These are phyloP conservation scores for Ceratobasidium sp. DNA, from an alignment of 1,284 basidiomycete species.

Conservation along the genomic window DNA sequence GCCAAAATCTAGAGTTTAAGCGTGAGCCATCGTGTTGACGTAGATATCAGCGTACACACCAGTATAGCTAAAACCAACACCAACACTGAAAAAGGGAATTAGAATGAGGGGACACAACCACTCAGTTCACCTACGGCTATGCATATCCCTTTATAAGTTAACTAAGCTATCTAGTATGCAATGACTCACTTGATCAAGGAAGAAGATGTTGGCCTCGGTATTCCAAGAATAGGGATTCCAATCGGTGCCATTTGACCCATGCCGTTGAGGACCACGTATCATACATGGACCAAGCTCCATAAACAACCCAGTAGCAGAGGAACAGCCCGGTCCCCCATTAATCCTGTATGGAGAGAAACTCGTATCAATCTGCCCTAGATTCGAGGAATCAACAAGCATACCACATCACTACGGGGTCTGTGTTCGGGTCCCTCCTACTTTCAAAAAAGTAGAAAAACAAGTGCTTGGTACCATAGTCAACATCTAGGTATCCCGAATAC, in stretches of 20 bases:
- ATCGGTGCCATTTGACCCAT: conserved; percentile 59
- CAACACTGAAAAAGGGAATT: conserved; percentile 9
- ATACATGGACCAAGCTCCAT: conserved; percentile 71
- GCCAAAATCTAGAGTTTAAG: conserved; percentile 68
- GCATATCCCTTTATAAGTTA: background rate
- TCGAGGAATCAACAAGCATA: background rate
- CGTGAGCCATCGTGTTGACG: background rate
- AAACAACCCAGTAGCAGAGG: conserved; percentile 73
- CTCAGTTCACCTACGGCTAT: conserved; percentile 15
- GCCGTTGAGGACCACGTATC: conserved; percentile 49
- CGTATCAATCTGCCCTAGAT: background rate
- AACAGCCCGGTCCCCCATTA: conserved; percentile 72
- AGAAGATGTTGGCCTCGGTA: conserved; percentile 75
- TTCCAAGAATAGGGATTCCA: conserved; percentile 78
- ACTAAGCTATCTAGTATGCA: background rate
- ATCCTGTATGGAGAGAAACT: conserved; percentile 67
- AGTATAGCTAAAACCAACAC: conserved; percentile 35
- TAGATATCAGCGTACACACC: conserved; percentile 19
- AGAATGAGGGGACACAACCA: background rate
- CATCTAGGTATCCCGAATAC: conserved; percentile 75
- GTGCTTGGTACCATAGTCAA: conserved; percentile 76
- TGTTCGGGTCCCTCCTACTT: conserved; percentile 74
- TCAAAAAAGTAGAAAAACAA: conserved; percentile 92
- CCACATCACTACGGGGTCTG: conserved; percentile 51
- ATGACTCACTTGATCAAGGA: conserved; percentile 72